These are phyloP conservation scores for Tylopilus subfusipes DNA, from an alignment of 768 basidiomycete genomes.

Conservation along the genomic window DNA sequence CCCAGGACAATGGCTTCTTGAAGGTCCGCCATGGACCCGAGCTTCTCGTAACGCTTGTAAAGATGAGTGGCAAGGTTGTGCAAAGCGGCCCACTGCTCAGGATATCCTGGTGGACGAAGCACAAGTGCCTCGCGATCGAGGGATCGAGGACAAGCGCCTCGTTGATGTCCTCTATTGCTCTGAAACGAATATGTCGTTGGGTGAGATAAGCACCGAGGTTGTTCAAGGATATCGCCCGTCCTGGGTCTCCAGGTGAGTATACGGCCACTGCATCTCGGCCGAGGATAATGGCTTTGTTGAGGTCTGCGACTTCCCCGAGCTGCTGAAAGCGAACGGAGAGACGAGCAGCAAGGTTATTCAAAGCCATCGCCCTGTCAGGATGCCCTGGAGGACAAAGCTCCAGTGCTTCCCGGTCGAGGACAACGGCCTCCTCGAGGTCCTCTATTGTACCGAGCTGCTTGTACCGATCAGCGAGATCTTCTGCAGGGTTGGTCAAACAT, in stretches of 20 bases:
- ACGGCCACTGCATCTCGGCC: background rate
- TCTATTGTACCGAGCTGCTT: too few species aligned
- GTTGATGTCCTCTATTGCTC: background rate
- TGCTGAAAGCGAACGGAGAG: too few species aligned
- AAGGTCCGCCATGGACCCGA: background rate
- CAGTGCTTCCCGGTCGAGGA: too few species aligned
- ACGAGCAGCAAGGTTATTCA: too few species aligned
- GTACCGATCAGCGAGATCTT: too few species aligned
- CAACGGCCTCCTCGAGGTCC: too few species aligned
- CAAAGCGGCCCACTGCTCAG: background rate
- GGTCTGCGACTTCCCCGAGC: background rate
- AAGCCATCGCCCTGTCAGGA: background rate
- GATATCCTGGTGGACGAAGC: background rate
- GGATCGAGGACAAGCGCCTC: background rate
- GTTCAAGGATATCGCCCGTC: background rate
- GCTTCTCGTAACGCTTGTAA: background rate
- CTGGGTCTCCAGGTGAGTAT: background rate
- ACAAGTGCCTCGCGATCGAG: background rate
- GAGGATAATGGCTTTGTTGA: background rate
- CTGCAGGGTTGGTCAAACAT: too few species aligned
- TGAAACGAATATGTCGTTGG: background rate
- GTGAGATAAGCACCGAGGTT: background rate
- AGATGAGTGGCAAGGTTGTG: background rate
- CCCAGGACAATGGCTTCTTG: background rate
- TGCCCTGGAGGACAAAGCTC: too few species aligned